These are phyloP conservation scores for Macrocybe gigantea DNA, from an alignment of 768 basidiomycete genomes.

Conservation along the genomic window DNA sequence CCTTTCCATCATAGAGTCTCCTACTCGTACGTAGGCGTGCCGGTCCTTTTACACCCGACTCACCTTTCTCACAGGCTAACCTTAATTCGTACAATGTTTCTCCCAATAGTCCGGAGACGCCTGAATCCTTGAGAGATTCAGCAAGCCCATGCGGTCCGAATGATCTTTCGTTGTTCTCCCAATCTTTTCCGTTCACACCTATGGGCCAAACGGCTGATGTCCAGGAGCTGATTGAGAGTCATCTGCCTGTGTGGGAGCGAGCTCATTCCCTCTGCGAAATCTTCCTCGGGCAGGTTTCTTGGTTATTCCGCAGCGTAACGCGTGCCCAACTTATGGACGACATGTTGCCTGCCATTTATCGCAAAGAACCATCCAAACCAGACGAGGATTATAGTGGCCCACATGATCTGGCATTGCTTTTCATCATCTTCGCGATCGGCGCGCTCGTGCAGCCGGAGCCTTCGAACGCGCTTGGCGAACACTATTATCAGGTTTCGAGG, in stretches of 20 bases:
- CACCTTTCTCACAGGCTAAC: constrained; percentile 18
- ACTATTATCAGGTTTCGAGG: constrained; percentile 59
- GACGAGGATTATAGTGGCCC: constrained; percentile 35
- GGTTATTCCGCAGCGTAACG: constrained; percentile 46
- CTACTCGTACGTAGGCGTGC: background rate
- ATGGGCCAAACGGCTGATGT: constrained; percentile 41
- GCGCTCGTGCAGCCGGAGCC: constrained; percentile 35
- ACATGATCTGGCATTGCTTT: constrained; percentile 46
- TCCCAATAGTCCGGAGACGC: constrained; percentile 14
- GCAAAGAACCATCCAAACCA: constrained; percentile 6
- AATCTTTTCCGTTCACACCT: constrained; percentile 61
- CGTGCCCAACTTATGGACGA: constrained; percentile 38
- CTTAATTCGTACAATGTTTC: constrained; percentile 15
- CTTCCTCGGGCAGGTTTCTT: constrained; percentile 43
- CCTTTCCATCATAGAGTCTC: constrained; percentile 2
- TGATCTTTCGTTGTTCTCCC: constrained; percentile 45
- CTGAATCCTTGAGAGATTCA: constrained; percentile 13
- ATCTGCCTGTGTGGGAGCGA: constrained; percentile 49
- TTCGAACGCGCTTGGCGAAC: constrained; percentile 43
- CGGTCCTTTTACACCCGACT: background rate
- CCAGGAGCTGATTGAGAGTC: constrained; percentile 42
- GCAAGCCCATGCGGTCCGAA: constrained; percentile 14
- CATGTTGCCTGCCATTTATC: constrained; percentile 36
- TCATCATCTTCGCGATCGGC: constrained; percentile 46
- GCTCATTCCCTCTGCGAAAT: constrained; percentile 38